A percentile compares a stretch with the other conserved stretches of the same genome.
phyloP scores from a whole-genome alignment of 2,329 filamentous ascomycete genomes.

The Coniella lustricola region DNA sequence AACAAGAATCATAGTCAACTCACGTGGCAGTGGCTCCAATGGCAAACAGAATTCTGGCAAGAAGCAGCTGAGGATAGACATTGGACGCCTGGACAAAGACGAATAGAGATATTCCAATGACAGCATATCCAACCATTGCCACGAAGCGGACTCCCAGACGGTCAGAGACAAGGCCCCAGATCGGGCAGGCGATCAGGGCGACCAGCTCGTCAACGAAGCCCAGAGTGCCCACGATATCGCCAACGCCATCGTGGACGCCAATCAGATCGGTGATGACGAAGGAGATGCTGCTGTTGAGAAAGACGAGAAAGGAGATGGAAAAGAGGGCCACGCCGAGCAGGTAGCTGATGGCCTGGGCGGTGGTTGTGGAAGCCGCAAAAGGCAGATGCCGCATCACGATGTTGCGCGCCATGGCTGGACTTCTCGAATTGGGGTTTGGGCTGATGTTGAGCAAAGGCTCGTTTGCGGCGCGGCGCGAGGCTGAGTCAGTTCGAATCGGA shows the following conservation, averaged over 20 bases:
- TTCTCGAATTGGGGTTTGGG: background rate
- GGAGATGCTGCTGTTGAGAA: slow-evolving; percentile 76
- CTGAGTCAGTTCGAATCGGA: background rate
- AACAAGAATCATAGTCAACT: too few species aligned
- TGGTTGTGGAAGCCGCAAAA: slow-evolving; percentile 53
- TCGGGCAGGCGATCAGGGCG: slow-evolving; percentile 70
- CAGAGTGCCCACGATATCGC: slow-evolving; percentile 75
- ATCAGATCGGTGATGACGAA: slow-evolving; percentile 82
- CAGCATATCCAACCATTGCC: slow-evolving; percentile 68
- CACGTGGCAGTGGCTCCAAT: slow-evolving; percentile 83
- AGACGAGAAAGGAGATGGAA: slow-evolving; percentile 84
- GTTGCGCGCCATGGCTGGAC: slow-evolving; percentile 15
- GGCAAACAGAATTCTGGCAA: slow-evolving; percentile 82
- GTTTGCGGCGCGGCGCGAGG: background rate
- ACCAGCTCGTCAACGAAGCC: slow-evolving; percentile 81
- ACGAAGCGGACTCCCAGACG: slow-evolving; percentile 67
- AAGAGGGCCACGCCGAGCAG: slow-evolving; percentile 77
- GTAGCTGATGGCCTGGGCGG: slow-evolving; percentile 62
- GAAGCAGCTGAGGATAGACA: slow-evolving; percentile 80
- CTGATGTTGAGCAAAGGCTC: too few species aligned
- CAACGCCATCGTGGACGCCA: slow-evolving; percentile 64
- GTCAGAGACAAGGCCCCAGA: slow-evolving; percentile 74
- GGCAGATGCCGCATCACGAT: slow-evolving; percentile 42
- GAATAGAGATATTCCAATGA: slow-evolving; percentile 71
- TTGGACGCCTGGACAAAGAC: slow-evolving; percentile 79